Evolutionary conservation across 2,329 filamentous ascomycete species (phyloP), one percentile per base, ranked within the genome.

Genomic region (Pyrenochaeta sp.): DNA sequence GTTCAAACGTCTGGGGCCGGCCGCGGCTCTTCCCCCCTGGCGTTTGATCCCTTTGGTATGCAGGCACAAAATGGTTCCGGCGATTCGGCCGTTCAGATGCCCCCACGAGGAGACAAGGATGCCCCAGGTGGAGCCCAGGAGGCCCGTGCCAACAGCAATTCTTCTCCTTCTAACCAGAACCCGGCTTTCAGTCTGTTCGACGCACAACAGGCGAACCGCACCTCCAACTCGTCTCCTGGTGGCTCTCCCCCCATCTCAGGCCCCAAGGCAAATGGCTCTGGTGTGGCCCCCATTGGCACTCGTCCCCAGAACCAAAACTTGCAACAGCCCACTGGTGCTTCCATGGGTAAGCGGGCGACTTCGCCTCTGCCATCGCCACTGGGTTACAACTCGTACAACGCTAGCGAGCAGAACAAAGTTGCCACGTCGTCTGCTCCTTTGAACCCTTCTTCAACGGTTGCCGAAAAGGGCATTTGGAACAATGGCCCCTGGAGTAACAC

Each of bases 201-300:
- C 51, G 77, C 78, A 37, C 83, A 93, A 75, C 88, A 90, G 74
- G 84, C 86, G 39, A 90, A 82, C 74, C 89, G 90, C 61, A 95
- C 92, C 37, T 96, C 89, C 63, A 91, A 87, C 63, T 96, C 94
- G 0, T 97, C 94, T 20, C 92, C 92, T 9, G 88, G 89, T 51
- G 90, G 86, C 35, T 96, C 92, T 6, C 90, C 92, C 36, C 90
- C 92, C 49, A 87, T 87, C 37, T 79, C 83, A 51, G 84, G 87
- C 58, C 83, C 87, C 46, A 83, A 87, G 32, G 83, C 78, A 74
- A 85, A 58, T 44, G 84, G 83, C 49, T 82, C 83, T 51, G 83
- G 90, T 4, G 92, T 98, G 47, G 94, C 92, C 18, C 94, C 95
- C 15, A 98, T 98, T 66, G 95, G 95, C 60, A 97, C 94, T 52